A percentile compares a stretch with the other conserved stretches of the same genome.
phyloP scores from a whole-genome alignment of 1,139 yeast genomes.

The Diutina mesorugosa region DNA sequence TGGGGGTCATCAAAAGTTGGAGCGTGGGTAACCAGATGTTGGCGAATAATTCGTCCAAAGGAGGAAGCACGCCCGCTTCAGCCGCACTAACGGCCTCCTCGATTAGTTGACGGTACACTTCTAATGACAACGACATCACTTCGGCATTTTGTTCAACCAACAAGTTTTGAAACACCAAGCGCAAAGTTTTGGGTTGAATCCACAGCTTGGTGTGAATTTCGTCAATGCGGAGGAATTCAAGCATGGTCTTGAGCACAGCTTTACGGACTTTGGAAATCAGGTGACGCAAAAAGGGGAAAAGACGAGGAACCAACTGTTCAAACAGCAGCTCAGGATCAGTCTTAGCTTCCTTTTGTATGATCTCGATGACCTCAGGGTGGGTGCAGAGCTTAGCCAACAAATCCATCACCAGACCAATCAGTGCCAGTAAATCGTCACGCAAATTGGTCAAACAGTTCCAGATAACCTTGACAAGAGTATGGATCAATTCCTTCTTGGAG shows the following conservation, averaged over 20 bases:
- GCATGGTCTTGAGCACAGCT: conserved; percentile 72
- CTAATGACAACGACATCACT: conserved; percentile 51
- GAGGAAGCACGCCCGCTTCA: not conserved
- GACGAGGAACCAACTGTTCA: conserved; percentile 71
- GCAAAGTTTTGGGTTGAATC: conserved; percentile 61
- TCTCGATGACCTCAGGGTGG: conserved; percentile 62
- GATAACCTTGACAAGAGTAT: conserved; percentile 56
- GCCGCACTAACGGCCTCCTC: not conserved
- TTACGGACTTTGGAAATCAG: conserved; percentile 85
- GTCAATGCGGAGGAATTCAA: conserved; percentile 62
- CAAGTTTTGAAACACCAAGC: conserved; percentile 77
- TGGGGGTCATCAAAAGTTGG: conserved; percentile 76
- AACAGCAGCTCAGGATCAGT: conserved; percentile 35
- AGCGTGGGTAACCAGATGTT: conserved; percentile 46
- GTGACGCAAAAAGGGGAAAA: conserved; percentile 88
- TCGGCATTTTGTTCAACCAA: conserved; percentile 78
- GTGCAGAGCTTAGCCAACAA: conserved; percentile 78
- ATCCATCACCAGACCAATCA: conserved; percentile 96
- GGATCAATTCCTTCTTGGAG: conserved; percentile 47
- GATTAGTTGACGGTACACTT: conserved; percentile 26
- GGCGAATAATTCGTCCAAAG: conserved; percentile 35
- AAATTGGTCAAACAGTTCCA: conserved; percentile 83
- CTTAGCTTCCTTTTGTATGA: conserved; percentile 48
- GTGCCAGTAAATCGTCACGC: conserved; percentile 85
- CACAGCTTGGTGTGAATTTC: conserved; percentile 59